Evolutionary conservation across 345 rosid species (phyloP).

Genomic region (Trapa bicornis): DNA sequence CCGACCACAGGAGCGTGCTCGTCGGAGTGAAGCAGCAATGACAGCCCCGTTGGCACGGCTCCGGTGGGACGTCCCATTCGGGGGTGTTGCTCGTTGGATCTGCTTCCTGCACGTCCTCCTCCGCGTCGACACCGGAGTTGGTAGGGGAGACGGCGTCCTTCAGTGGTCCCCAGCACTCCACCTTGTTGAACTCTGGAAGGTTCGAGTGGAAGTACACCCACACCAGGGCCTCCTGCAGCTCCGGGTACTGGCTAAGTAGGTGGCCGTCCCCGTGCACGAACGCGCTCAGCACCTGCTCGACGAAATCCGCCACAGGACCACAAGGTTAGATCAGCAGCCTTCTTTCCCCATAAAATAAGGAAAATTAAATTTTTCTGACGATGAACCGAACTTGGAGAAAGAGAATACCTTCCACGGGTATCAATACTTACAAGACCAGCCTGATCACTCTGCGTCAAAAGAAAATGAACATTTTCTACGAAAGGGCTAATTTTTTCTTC

Average conservation of each 20-base stretch:
- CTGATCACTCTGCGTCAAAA: too few species aligned
- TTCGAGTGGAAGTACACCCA: slow-evolving; percentile 94
- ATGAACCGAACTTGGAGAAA: too few species aligned
- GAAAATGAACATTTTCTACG: too few species aligned
- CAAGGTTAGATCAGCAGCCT: background rate
- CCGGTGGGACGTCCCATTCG: slow-evolving; percentile 6
- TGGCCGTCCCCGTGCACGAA: slow-evolving; percentile 75
- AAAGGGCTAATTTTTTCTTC: too few species aligned
- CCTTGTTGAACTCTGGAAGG: slow-evolving; percentile 57
- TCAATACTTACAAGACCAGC: too few species aligned
- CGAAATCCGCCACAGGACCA: background rate
- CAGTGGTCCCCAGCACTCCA: slow-evolving; percentile 85
- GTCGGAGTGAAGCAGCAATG: slow-evolving; percentile 19
- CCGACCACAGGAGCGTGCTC: slow-evolving; percentile 13
- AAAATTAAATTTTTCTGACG: background rate
- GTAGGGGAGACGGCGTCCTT: slow-evolving; percentile 29
- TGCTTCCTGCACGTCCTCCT: background rate
- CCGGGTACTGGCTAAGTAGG: slow-evolving; percentile 62
- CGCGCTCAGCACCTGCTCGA: slow-evolving; percentile 58
- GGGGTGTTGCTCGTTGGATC: slow-evolving; percentile 3
- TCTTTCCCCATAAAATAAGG: too few species aligned
- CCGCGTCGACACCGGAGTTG: slow-evolving; percentile 1
- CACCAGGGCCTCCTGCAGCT: slow-evolving; percentile 66
- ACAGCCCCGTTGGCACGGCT: slow-evolving; percentile 12
- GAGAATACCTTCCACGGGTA: too few species aligned